Base-by-base conservation (phyloP, 495 filamentous ascomycete genomes). In the Oleoguttula mirabilis region DNA sequence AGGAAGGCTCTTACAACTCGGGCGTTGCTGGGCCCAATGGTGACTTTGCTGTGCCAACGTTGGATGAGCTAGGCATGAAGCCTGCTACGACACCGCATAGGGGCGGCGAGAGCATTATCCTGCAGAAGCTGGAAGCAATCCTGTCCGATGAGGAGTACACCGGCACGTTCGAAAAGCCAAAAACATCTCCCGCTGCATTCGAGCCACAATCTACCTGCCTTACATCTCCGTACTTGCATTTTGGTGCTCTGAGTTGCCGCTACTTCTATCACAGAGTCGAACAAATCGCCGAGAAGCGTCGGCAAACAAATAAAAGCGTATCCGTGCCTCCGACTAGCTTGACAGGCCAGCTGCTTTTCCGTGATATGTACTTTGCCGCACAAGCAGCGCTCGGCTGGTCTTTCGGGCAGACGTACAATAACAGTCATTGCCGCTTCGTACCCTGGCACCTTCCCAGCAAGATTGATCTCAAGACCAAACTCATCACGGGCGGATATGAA, bases 351-450 rank as follows among this genome's bases (percentile, higher is more conserved):
- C 60, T 83, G 1, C 64, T 81, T 0, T 84, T 84, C 54, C 65
- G 80, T 0, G 80, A 84, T 43, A 84, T 83, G 79, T 84, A 82
- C 60, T 82, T 84, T 44, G 79, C 64, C 23, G 80, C 80, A 0
- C 79, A 84, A 54, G 74, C 78, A 2, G 64, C 67, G 0, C 60
- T 83, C 2, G 79, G 79, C 3, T 63, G 67, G 35, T 41, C 60
- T 0, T 83, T 76, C 48, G 62, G 57, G 3, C 73, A 73, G 39
- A 78, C 73, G 2, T 50, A 68, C 23, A 68, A 69, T 17, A 84
- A 84, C 47, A 49, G 60, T 2, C 58, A 73, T 43, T 76, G 70
- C 31, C 64, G 76, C 19, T 81, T 83, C 56, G 68, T 84, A 7
- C 76, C 78, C 36, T 84, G 79, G 78, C 77, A 82, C 48, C 57